Evolutionary conservation across 2,329 filamentous ascomycete species (phyloP), one percentile per base, ranked within the genome.

Genomic region (Mycosphaerella arachidis): DNA sequence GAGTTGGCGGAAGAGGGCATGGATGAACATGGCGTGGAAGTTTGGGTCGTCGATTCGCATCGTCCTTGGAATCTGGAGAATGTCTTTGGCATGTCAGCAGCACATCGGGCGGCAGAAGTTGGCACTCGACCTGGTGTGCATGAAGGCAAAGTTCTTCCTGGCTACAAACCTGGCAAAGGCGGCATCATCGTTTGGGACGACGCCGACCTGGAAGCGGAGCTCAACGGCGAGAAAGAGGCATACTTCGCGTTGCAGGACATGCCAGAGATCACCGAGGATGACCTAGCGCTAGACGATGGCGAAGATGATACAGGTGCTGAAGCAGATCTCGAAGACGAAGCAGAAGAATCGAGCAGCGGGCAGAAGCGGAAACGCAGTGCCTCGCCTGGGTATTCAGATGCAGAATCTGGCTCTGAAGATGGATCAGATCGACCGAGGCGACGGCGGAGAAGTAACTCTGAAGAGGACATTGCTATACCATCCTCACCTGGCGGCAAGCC

Each of bases 181-280:
- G 94, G 94, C 0, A 89, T 99, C 46, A 85, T 99, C 62, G 92
- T 97, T 1, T 96, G 94, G 73, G 94, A 97, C 71, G 94, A 97
- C 71, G 94, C 93, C 1, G 94, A 99, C 73, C 92, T 99, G 54
- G 89, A 93, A 66, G 89, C 93, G 66, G 90, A 92, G 35, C 78
- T 99, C 35, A 76, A 75, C 12, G 78, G 78, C 1, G 92, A 97
- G 75, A 84, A 86, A 67, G 86, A 91, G 60, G 92, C 94, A 43
- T 97, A 95, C 71, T 84, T 90, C 65, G 88, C 88, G n/a, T 78
- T 97, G 55, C 81, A 91, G 50, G 88, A 92, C 63, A 97, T 99
- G 92, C 93, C 92, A 0, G 90, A 95, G 51, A 78, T 96, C 52
- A 91, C 91, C 43, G 90, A 94, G 33, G 84, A 87, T 30, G 86